Evolutionary conservation across 805 yeast genomes (phyloP), one percentile per base, ranked within the genome.

Genomic region (Spencermartinsiella europaea): DNA sequence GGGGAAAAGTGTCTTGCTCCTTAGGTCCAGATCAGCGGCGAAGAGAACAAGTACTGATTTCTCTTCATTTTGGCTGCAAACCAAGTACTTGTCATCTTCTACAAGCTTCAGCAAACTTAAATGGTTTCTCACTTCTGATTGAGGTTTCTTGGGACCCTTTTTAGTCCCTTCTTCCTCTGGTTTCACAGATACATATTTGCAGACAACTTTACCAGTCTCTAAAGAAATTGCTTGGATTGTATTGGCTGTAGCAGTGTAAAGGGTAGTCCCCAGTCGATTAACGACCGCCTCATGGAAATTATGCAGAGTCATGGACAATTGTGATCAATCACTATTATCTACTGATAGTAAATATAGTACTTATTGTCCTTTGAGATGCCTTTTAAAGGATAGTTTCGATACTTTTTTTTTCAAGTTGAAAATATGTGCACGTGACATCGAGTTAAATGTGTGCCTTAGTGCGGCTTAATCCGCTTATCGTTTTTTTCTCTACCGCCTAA

Each of bases 51-150:
- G 71, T 15, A 81, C 81, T 2, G 95, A 80, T 65, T 91, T 93
- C 60, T 85, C 95, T 47, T 83, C 83, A 60, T 87, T 95, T 2
- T 95, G 81, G 38, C 86, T 80, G 1, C 80, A 84, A 21, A 85
- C 70, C 33, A 90, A 62, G 56, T 72, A 70, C 36, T 70, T 63
- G 39, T 80, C 84, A 54, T 75, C 69, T 20, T 76, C 66, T 5
- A 80, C 68, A 43, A 87, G 59, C 5, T 67, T 64, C 52, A 90
- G 63, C 19, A 80, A 74, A 61, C 95, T 75, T 41, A 90, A 78
- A 55, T 83, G 80, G 51, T 82, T 82, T 61, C 74, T 79, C 21
- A 77, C 72, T 19, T 85, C 88, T 1, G 80, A 74, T 34, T 50
- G 51, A 16, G 54, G 48, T 45, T 51, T 53, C 45, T 48, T 51